phyloP scores from a whole-genome alignment of 225 moss, liverwort and hornwort species.

The Pseudoscleropodium purum region DNA sequence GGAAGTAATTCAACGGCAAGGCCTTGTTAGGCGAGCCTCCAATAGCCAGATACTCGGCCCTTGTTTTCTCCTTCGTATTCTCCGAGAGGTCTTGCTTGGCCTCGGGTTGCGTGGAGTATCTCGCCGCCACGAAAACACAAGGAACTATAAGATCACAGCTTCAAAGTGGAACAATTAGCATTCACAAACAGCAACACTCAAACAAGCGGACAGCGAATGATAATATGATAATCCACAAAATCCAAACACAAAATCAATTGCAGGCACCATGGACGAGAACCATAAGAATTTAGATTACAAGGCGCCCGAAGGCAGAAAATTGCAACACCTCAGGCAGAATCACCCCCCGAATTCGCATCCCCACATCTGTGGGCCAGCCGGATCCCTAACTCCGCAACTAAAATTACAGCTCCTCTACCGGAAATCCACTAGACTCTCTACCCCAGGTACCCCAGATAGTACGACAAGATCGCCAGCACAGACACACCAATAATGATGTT shows the following conservation, averaged over 20 bases:
- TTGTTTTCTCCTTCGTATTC: slow-evolving; percentile 56
- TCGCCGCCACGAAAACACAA: slow-evolving; percentile 48
- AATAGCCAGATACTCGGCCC: slow-evolving; percentile 31
- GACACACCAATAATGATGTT: slow-evolving; percentile 79
- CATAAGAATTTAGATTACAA: slow-evolving; percentile 29
- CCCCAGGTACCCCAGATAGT: slow-evolving; percentile 42
- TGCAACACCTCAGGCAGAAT: slow-evolving; percentile 8
- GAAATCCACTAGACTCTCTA: neutral
- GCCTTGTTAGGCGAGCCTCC: slow-evolving; percentile 67
- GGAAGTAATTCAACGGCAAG: slow-evolving; percentile 60
- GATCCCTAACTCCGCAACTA: slow-evolving; percentile 9
- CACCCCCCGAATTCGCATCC: neutral
- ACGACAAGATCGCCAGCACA: slow-evolving; percentile 64
- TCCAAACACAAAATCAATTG: neutral
- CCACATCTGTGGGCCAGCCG: neutral
- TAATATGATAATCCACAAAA: neutral
- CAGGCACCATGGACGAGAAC: neutral
- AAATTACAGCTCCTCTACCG: slow-evolving; percentile 9
- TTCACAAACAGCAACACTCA: neutral
- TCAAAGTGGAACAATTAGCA: neutral
- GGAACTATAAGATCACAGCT: neutral
- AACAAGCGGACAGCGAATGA: neutral
- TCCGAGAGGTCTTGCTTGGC: slow-evolving; percentile 51
- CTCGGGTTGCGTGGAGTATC: slow-evolving; percentile 36
- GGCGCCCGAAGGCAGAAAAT: slow-evolving; percentile 21